Evolutionary conservation across 1,284 basidiomycete species (phyloP).

Genomic region (Singerocomus inundabilis): DNA sequence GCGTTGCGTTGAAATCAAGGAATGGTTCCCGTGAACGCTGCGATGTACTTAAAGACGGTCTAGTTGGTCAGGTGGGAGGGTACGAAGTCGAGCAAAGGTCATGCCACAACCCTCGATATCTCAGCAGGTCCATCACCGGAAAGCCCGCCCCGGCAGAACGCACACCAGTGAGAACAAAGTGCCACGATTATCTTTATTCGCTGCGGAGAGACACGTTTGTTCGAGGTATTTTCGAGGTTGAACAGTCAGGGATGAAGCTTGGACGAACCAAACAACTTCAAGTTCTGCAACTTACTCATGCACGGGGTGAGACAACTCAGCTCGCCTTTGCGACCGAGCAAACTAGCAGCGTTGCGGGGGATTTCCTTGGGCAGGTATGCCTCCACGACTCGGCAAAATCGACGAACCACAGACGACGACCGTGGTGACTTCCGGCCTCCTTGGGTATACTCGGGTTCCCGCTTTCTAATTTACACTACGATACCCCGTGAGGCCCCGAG

Average conservation of each 20-base stretch:
- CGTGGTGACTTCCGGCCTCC: constrained; percentile 49
- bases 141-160: constrained; percentile 5
- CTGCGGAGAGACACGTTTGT: not conserved
- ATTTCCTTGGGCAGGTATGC: constrained; percentile 8
- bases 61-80: constrained; percentile 9
- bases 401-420: constrained; percentile 18
- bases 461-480: constrained; percentile 45
- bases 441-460: constrained; percentile 52
- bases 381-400: constrained; percentile 18
- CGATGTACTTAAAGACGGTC: constrained; percentile 2
- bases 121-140: not conserved
- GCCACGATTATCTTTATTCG: not conserved
- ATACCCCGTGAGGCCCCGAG: constrained; percentile 45
- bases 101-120: not conserved
- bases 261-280: constrained; percentile 7
- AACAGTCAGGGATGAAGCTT: not conserved
- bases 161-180: constrained; percentile 5
- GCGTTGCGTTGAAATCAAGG: constrained; percentile 4
- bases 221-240: not conserved
- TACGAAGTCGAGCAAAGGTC: not conserved
- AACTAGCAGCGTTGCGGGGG: not conserved
- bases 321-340: constrained; percentile 3
- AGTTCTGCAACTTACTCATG: constrained; percentile 6
- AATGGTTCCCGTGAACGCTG: constrained; percentile 3
- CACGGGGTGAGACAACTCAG: constrained; percentile 7